Evolutionary conservation across 139 green algal species (phyloP).

Genomic region (Tetradesmus obliquus): DNA sequence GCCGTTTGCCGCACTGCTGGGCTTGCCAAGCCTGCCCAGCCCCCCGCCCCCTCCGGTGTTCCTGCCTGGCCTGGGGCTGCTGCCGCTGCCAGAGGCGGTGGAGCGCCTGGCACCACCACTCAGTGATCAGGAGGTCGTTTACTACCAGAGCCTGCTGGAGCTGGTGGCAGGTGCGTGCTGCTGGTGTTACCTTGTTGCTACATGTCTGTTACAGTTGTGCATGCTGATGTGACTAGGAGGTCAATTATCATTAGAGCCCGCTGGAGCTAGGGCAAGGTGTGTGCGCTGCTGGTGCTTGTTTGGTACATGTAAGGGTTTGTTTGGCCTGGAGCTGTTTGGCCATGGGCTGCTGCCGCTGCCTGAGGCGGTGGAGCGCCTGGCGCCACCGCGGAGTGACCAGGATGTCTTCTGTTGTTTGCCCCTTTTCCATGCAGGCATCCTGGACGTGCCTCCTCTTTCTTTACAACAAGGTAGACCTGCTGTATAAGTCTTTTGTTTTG

Average conservation of each 20-base stretch:
- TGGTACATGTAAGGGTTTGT: neutral
- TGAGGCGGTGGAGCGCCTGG: constrained; percentile 66
- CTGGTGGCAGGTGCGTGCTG: constrained; percentile 40
- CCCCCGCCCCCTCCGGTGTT: constrained; percentile 67
- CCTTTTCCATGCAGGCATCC: constrained; percentile 37
- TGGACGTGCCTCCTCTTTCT: constrained; percentile 42
- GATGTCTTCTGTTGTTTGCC: constrained; percentile 43
- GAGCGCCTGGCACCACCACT: constrained; percentile 72
- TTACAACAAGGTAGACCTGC: too few species aligned
- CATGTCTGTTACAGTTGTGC: neutral
- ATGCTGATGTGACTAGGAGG: constrained; percentile 49
- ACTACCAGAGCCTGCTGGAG: constrained; percentile 70
- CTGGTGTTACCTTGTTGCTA: neutral
- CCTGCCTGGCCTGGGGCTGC: constrained; percentile 68
- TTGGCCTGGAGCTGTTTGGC: constrained; percentile 57
- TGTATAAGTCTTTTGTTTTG: neutral
- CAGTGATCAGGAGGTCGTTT: constrained; percentile 67
- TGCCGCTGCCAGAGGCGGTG: constrained; percentile 58
- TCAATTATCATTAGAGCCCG: constrained; percentile 73
- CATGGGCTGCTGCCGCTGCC: constrained; percentile 53
- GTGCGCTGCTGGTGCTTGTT: neutral
- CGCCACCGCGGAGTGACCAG: constrained; percentile 61
- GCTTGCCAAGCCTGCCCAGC: constrained; percentile 51
- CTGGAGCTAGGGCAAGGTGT: constrained; percentile 42
- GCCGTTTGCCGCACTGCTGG: constrained; percentile 62